Evolutionary conservation across 495 filamentous ascomycete genomes (phyloP), one percentile per base, ranked within the genome.

Genomic region (Penicillium manginii): DNA sequence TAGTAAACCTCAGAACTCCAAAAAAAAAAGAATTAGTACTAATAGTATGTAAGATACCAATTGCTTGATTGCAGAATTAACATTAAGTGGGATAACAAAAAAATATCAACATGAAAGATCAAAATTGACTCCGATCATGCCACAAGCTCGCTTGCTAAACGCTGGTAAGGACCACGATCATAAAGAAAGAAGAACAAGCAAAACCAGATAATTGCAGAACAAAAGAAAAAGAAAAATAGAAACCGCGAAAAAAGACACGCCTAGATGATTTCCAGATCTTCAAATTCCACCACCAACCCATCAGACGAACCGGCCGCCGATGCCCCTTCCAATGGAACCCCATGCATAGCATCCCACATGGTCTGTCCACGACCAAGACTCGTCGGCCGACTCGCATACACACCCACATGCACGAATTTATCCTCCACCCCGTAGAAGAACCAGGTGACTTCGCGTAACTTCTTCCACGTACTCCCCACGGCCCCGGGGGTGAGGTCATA

Each of bases 371-470:
- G 62, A 22, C 61, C 64, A 17, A 75, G 43, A 54, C 60, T 76
- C 40, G 75, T 79, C 58, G 83, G 83, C 37, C 83, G 74, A 65
- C 79, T 81, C 22, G 83, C 83, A 69, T 84, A 84, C 17, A 82
- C 81, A 4, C 83, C 83, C 26, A 85, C 81, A 56, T 83, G 74
- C 22, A 85, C 73, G 42, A 73, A 79, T 65, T 85, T 85, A 57
- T 85, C 82, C 60, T 85, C 82, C 15, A 84, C 80, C 11, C 82
- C 82, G 65, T 81, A 84, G 60, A 85, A 85, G 62, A 85, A 85
- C 79, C 81, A 84, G 9, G 81, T 83, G 26, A 85, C 81, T 63
- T 85, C 83, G 8, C 83, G 64, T 67, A 85, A 60, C 66, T 85
- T 85, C 72, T 80, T 80, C 83, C 83, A 85, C 33, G 72, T 72